phyloP scores from a whole-genome alignment of 768 basidiomycete species.

The Pleurotus sapidus region DNA sequence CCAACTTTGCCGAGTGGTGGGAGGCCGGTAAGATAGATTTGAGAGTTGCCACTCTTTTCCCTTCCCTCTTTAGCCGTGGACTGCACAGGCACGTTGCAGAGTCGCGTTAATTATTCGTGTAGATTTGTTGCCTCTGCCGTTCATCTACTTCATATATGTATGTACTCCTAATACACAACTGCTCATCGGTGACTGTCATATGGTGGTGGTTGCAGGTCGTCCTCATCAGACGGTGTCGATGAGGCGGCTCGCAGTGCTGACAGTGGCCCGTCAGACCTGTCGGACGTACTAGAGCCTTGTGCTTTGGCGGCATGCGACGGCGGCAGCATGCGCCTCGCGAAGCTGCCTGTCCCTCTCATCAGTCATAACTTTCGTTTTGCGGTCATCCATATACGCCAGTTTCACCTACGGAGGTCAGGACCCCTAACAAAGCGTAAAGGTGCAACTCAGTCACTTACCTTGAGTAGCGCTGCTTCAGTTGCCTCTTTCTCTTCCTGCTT shows the following conservation, averaged over 20 bases:
- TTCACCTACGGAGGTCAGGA: slow-evolving; percentile 50
- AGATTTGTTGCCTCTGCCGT: too few species aligned
- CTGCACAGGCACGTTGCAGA: background rate
- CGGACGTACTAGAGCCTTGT: slow-evolving; percentile 1
- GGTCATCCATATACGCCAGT: slow-evolving; percentile 76
- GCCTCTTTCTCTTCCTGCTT: slow-evolving; percentile 61
- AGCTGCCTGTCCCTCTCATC: slow-evolving; percentile 61
- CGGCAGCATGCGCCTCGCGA: slow-evolving; percentile 37
- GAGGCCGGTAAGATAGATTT: too few species aligned
- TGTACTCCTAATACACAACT: too few species aligned
- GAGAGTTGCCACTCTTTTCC: too few species aligned
- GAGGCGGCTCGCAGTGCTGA: background rate
- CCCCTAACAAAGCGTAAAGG: background rate
- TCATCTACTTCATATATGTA: too few species aligned
- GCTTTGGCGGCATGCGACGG: slow-evolving; percentile 18
- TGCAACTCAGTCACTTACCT: slow-evolving; percentile 32
- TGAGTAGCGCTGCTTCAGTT: slow-evolving; percentile 48
- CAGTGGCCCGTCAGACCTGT: background rate
- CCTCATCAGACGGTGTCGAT: background rate
- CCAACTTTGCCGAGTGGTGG: background rate
- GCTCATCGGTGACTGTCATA: background rate
- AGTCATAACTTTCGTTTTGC: slow-evolving; percentile 49
- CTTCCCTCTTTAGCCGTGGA: too few species aligned
- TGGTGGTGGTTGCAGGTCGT: background rate
- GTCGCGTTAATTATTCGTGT: too few species aligned